Evolutionary conservation across 768 basidiomycete species (phyloP), one percentile per base, ranked within the genome.

Genomic region (Boletus sp.): DNA sequence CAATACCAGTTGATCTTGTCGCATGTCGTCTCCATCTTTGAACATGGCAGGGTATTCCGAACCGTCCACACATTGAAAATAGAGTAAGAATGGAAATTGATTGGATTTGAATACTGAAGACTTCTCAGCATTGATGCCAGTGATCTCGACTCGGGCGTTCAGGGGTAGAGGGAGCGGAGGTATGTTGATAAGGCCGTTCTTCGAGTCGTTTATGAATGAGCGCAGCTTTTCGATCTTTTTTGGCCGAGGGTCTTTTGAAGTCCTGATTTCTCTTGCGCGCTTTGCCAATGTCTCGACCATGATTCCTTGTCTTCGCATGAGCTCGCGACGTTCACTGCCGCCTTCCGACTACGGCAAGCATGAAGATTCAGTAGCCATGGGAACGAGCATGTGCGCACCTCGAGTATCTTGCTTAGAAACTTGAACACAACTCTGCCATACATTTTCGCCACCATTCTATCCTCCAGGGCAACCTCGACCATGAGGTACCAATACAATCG

Each of bases 21-120:
- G 86, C 80, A 98, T 88, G 67, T 99, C 97, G 67, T 98, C 97
- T 14, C 97, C 97, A 61, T 98, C 95, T 72, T 98, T 99, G 80
- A 98, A 98, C 56, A 99, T 98, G 48, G 98, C 82, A 0, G 95
- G 90, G 70, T 89, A 98, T 66, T 94, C 90, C 15, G 84, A 80
- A 10, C 90, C 87, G 53, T 92, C 88, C 10, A 84, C 77, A 61
- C 90, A 89, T 62, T 91, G 87, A 71, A 98, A 96, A 70, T 89
- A 93, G 17, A 99, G 77, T 19, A 96, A 78, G 49, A 99, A 79
- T 0, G 97, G 97, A 63, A 85, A 93, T 50, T 98, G 84, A 67
- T 95, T 98, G 42, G 94, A 97, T 69, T 98, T 99, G 82, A 99
- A 98, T 34, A 98, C 88, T 17, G 88, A 90, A 1, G 93, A 96